A percentile compares a stretch with the other conserved stretches of the same genome.
These are phyloP conservation scores for Chalciporus pseudorubinellus DNA, from an alignment of 768 basidiomycete species.

Conservation along the genomic window DNA sequence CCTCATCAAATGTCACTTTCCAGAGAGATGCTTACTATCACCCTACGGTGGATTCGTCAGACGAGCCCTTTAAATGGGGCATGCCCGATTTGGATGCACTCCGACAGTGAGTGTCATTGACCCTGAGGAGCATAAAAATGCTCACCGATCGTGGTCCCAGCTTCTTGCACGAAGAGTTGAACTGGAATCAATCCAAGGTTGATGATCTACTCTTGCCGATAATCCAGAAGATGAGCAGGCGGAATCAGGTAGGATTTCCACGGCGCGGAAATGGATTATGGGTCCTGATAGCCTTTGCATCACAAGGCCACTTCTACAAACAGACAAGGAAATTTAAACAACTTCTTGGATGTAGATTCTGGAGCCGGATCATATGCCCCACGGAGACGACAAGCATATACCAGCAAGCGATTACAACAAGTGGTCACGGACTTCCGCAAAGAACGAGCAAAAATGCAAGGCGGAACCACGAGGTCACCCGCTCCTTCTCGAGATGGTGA, in stretches of 20 bases:
- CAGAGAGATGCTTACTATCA: constrained; percentile 93
- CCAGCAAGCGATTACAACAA: constrained; percentile 83
- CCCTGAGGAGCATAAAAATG: not conserved
- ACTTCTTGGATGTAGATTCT: constrained; percentile 68
- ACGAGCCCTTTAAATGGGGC: constrained; percentile 96
- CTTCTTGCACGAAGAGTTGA: constrained; percentile 73
- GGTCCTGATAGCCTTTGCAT: constrained; percentile 3
- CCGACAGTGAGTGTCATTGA: constrained; percentile 55
- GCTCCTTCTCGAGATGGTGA: constrained; percentile 27
- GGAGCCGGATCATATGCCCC: constrained; percentile 74
- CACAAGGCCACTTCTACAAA: constrained; percentile 59
- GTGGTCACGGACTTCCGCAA: constrained; percentile 81
- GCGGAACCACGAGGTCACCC: constrained; percentile 12
- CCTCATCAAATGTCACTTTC: constrained; percentile 1
- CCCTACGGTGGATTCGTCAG: constrained; percentile 85
- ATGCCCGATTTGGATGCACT: constrained; percentile 94
- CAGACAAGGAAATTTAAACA: constrained; percentile 72
- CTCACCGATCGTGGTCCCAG: constrained; percentile 35
- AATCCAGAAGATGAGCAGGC: constrained; percentile 83
- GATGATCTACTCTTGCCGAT: constrained; percentile 91
- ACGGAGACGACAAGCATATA: constrained; percentile 74
- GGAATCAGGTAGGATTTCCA: constrained; percentile 56
- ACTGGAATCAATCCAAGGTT: constrained; percentile 80
- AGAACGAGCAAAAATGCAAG: constrained; percentile 26
- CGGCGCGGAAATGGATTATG: not conserved